These are phyloP conservation scores for Mycocentrospora acerina DNA, from an alignment of 2,329 filamentous ascomycete genomes.

Conservation along the genomic window DNA sequence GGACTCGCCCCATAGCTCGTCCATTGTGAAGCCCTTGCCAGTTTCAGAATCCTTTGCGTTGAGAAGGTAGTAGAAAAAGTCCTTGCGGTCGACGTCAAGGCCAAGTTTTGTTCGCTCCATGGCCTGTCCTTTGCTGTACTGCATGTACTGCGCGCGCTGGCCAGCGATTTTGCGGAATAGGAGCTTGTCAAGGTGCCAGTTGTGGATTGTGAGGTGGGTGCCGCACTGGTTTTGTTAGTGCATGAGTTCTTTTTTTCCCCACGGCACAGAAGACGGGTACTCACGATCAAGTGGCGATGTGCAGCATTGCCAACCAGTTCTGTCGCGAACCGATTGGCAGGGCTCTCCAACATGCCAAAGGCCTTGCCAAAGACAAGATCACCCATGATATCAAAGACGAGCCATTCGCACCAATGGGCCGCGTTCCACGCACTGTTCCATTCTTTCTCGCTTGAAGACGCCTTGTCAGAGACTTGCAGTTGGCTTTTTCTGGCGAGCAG, in stretches of 20 bases:
- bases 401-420: slow-evolving; percentile 47
- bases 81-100: slow-evolving; percentile 44
- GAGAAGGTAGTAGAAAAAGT: slow-evolving; percentile 53
- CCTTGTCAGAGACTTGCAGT: slow-evolving; percentile 6
- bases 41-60: slow-evolving; percentile 51
- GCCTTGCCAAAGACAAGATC: slow-evolving; percentile 50
- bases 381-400: slow-evolving; percentile 56
- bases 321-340: slow-evolving; percentile 45
- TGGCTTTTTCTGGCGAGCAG: slow-evolving; percentile 29
- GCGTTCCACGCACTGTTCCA: slow-evolving; percentile 50
- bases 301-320: slow-evolving; percentile 48
- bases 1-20: slow-evolving; percentile 53
- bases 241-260: slow-evolving; percentile 19
- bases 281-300: slow-evolving; percentile 48
- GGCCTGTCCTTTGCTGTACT: slow-evolving; percentile 46
- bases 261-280: slow-evolving; percentile 11
- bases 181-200: slow-evolving; percentile 47
- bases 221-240: slow-evolving; percentile 37
- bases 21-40: slow-evolving; percentile 45
- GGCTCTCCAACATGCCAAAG: slow-evolving; percentile 47
- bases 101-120: slow-evolving; percentile 47
- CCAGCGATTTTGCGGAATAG: slow-evolving; percentile 48
- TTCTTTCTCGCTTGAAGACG: slow-evolving; percentile 23
- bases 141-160: slow-evolving; percentile 45
- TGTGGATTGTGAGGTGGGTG: slow-evolving; percentile 47